Base-by-base conservation (phyloP, 2,329 filamentous ascomycete species). In the Colletotrichum karsti region DNA sequence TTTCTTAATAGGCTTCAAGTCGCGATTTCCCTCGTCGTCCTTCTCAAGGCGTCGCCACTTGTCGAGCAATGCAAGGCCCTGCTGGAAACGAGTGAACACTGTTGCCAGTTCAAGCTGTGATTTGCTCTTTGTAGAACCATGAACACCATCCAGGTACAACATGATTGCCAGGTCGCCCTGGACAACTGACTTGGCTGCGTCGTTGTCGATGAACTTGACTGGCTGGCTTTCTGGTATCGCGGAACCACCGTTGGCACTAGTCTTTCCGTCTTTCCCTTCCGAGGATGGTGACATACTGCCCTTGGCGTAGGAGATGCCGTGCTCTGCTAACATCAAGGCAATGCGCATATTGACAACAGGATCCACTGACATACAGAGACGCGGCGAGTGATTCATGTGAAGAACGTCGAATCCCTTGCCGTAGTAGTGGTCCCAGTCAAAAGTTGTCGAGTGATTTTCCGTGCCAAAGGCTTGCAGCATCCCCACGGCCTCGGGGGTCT, bases 341-440 rank as follows among this genome's bases (percentile, higher is more conserved):
- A 90, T 78, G 2, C 85, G 80, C 75, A 81, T 75, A 60, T 90
- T 87, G 6, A 81, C 78, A 4, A 87, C 72, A 0, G 72, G 30
- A 63, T 90, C 87, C 1, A 76, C 73, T 2, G 84, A 85, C 4
- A 81, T 72, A 72, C 87, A 89, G 53, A 90, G 78, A 15, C 87
- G 78, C 26, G 86, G 82, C 24, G 85, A 80, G 35, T 75, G 78
- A 66, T 81, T 84, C 74, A 91, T 86, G 74, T 96, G 91, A 65
- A 96, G 79, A 6, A 97, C 93, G 74, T 99, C 93, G 71, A 94
- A 97, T 0, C 96, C 96, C 1, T 75, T 72, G 0, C 94, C 95
- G 74, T 99, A 99, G 24, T 87, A 80, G 0, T 81, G 81, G 5
- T 90, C 83, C 95, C 95, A 97, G 72, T 92, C 85, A 70, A 96